A percentile compares a stretch with the other conserved stretches of the same genome.
Conservation (phyloP, 495 filamentous ascomycete genomes). For the Trichoderma gamsii region DNA sequence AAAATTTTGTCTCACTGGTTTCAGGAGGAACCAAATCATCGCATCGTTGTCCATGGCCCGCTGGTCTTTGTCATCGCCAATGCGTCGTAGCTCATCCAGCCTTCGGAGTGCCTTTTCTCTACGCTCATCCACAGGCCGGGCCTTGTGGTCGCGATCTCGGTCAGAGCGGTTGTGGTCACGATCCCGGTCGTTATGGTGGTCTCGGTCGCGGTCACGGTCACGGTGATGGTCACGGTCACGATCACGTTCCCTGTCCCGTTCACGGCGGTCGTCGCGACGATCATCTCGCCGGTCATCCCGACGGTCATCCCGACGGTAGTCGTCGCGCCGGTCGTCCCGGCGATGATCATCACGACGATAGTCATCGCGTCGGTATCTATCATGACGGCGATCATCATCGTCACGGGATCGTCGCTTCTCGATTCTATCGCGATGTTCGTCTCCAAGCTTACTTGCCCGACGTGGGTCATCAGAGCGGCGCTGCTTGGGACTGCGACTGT, state of each 20-base stretch:
- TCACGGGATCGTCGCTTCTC: slow-evolving; percentile 24
- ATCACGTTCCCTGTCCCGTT: slow-evolving; percentile 15
- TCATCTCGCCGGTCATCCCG: slow-evolving; percentile 7
- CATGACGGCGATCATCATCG: slow-evolving; percentile 30
- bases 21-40: slow-evolving; percentile 53
- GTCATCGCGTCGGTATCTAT: slow-evolving; percentile 18
- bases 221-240: slow-evolving; percentile 21
- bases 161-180: slow-evolving; percentile 24
- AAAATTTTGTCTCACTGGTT: slow-evolving; percentile 54
- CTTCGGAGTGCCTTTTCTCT: slow-evolving; percentile 18
- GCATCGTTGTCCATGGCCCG: slow-evolving; percentile 31
- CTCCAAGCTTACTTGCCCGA: slow-evolving; percentile 22
- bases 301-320: slow-evolving; percentile 28
- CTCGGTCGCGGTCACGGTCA: slow-evolving; percentile 24
- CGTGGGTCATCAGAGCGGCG: slow-evolving; percentile 31
- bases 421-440: slow-evolving; percentile 7
- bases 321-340: slow-evolving; percentile 18
- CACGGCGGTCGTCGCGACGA: not conserved
- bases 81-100: slow-evolving; percentile 15
- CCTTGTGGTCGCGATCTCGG: slow-evolving; percentile 20
- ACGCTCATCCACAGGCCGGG: slow-evolving; percentile 18
- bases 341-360: slow-evolving; percentile 10
- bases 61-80: slow-evolving; percentile 12
- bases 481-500: slow-evolving; percentile 30
- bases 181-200: slow-evolving; percentile 25